Percentiles rank a stretch among this genome's conserved stretches.
Evolutionary conservation across 768 basidiomycete genomes (phyloP).

Genomic region (Russula ochroleuca): DNA sequence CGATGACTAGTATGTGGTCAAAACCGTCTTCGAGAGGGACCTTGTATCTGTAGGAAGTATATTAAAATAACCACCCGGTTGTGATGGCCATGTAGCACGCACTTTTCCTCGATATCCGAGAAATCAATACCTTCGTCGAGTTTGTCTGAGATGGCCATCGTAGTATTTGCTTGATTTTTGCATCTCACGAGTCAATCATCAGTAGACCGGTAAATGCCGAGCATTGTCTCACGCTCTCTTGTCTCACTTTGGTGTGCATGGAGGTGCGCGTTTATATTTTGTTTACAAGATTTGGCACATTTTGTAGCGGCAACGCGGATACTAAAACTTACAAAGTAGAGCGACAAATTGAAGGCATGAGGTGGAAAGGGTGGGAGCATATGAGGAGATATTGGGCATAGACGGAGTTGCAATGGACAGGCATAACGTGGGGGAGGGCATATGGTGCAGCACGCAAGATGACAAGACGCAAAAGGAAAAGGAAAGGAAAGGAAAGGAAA

Average conservation of each 20-base stretch:
- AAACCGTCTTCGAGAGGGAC: constrained; percentile 81
- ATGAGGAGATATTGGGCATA: not conserved
- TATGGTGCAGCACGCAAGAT: not conserved
- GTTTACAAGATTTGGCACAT: not conserved
- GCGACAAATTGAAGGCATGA: not conserved
- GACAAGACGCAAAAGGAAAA: not conserved
- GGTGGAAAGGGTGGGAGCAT: not conserved
- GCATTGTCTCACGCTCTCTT: not conserved
- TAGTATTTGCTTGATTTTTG: not conserved
- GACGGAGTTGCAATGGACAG: not conserved
- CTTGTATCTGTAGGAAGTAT: constrained; percentile 59
- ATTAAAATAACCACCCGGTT: not conserved
- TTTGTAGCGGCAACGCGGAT: not conserved
- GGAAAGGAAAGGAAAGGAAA: too few species aligned
- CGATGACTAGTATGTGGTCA: constrained; percentile 89
- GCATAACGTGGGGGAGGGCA: not conserved
- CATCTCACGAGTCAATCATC: not conserved
- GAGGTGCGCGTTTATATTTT: not conserved
- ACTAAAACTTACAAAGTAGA: not conserved
- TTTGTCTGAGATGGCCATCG: constrained; percentile 17
- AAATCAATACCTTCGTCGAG: constrained; percentile 26
- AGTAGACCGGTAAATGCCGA: constrained; percentile 13
- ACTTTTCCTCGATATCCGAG: constrained; percentile 29
- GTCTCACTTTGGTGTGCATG: too few species aligned
- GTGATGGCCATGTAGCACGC: not conserved